A percentile compares a stretch with the other conserved stretches of the same genome.
phyloP scores from a whole-genome alignment of 345 rosid genomes.

The Carallia brachiata region DNA sequence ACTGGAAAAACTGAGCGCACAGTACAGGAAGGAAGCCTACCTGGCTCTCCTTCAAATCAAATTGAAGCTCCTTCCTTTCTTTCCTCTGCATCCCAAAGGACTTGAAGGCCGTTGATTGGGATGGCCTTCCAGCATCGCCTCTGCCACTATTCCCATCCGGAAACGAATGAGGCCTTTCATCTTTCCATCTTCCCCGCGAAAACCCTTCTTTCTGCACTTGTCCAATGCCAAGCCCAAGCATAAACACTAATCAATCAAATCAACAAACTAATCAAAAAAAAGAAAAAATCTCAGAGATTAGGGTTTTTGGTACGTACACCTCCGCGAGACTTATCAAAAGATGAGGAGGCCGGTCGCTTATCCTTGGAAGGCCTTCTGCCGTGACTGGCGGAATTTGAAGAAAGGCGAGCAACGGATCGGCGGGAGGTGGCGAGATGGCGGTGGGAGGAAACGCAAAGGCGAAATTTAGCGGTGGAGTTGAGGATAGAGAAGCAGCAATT shows the following conservation, averaged over 20 bases:
- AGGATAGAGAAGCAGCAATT: constrained; percentile 56
- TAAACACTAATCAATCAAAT: background rate
- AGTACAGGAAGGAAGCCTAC: constrained; percentile 17
- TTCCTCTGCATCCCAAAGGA: constrained; percentile 57
- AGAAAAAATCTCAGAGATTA: background rate
- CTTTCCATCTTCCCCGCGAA: constrained; percentile 39
- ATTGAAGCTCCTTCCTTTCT: constrained; percentile 55
- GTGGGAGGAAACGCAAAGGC: constrained; percentile 34
- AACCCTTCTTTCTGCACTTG: constrained; percentile 26
- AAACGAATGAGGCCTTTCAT: constrained; percentile 30
- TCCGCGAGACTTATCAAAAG: constrained; percentile 20
- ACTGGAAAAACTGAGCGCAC: no score
- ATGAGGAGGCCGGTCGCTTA: constrained; percentile 13
- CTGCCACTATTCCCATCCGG: constrained; percentile 32
- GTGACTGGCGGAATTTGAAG: constrained; percentile 26
- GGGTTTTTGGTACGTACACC: constrained; percentile 32
- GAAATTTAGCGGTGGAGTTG: constrained; percentile 44
- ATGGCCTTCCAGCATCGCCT: constrained; percentile 28
- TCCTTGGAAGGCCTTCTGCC: constrained; percentile 26
- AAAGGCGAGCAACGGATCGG: constrained; percentile 18
- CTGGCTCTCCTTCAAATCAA: constrained; percentile 61
- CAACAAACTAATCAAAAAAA: background rate
- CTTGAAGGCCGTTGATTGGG: constrained; percentile 55
- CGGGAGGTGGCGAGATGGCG: constrained; percentile 35
- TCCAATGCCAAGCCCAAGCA: background rate